A percentile compares a stretch with the other conserved stretches of the same genome.
Evolutionary conservation across 148 eudicot genomes (phyloP).

Genomic region (Arbutus unedo): DNA sequence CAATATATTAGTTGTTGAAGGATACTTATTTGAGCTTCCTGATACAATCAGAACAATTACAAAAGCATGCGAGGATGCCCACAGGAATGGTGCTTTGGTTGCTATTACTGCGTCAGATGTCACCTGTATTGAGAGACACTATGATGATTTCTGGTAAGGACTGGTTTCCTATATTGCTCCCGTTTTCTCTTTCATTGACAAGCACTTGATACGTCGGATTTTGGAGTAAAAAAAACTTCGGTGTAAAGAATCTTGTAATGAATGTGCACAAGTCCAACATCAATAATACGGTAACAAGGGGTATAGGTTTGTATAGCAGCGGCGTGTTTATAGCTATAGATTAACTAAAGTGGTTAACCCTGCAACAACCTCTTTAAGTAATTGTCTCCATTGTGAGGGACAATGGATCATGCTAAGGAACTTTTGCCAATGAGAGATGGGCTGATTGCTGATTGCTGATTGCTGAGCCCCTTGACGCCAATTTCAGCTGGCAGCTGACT

Average conservation of each 20-base stretch:
- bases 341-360: neutral
- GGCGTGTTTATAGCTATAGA: neutral
- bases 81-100: constrained; percentile 70
- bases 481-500: constrained; percentile 9
- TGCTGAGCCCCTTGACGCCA: constrained; percentile 5
- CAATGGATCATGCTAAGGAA: neutral
- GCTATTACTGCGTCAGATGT: constrained; percentile 96
- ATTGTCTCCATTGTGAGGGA: neutral
- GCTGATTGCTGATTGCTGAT: neutral
- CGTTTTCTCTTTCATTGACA: neutral
- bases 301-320: neutral
- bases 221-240: neutral
- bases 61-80: constrained; percentile 86
- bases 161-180: neutral
- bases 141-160: constrained; percentile 84
- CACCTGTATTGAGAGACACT: constrained; percentile 92
- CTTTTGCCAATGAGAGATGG: neutral
- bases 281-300: neutral
- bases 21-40: constrained; percentile 88
- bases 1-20: constrained; percentile 83
- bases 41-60: constrained; percentile 81
- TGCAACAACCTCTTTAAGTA: neutral
- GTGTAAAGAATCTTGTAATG: neutral
- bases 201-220: neutral
- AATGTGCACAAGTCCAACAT: neutral